Evolutionary conservation across 2,329 filamentous ascomycete species (phyloP).

Genomic region (Fusarium goolgardi): DNA sequence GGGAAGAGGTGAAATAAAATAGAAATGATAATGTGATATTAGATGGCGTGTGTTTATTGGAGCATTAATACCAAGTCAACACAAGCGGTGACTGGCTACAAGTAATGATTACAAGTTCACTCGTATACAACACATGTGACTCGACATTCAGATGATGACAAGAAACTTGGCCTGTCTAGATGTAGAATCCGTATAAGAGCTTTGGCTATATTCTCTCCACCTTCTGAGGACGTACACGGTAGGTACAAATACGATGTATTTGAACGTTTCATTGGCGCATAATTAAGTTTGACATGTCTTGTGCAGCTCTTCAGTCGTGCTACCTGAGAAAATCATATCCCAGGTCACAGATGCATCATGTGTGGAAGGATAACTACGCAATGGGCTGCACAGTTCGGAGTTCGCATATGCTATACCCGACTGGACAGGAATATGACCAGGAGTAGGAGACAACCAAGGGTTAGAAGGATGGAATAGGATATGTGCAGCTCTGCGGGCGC

Average conservation of each 20-base stretch:
- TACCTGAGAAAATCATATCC: neutral
- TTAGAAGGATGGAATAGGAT: conserved; percentile 23
- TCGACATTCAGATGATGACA: neutral
- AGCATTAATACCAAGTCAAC: conserved; percentile 5
- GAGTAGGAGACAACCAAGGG: conserved; percentile 10
- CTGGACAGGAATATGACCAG: conserved; percentile 4
- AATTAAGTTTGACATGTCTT: neutral
- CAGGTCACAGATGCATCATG: neutral
- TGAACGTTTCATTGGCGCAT: neutral
- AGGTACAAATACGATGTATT: neutral
- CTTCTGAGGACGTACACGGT: neutral
- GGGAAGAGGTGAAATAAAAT: neutral
- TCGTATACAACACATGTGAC: neutral
- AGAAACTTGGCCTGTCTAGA: neutral
- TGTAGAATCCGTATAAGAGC: neutral
- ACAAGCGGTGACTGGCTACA: neutral
- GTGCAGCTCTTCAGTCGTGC: neutral
- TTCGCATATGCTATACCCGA: conserved; percentile 2
- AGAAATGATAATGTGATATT: conserved; percentile 28
- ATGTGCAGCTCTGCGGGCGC: conserved; percentile 34
- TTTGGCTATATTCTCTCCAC: neutral
- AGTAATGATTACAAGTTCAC: neutral
- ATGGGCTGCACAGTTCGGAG: conserved; percentile 1
- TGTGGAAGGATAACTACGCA: neutral
- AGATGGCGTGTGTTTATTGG: conserved; percentile 6